Evolutionary conservation across 441 rosid genomes (phyloP).

Genomic region (Daphne laureola): DNA sequence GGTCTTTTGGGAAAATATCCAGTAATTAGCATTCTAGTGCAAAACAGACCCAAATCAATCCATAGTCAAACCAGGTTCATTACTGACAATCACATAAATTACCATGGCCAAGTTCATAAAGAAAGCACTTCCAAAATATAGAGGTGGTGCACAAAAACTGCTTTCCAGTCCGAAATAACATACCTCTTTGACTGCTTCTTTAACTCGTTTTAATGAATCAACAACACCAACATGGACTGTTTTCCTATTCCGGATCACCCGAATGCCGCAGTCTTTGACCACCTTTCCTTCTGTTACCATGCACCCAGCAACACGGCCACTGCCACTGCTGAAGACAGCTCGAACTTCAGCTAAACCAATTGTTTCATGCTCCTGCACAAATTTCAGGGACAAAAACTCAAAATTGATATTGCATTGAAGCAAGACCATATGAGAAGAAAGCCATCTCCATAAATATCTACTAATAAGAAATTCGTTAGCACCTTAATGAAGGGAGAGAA

Average conservation of each 20-base stretch:
- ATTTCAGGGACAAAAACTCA: conserved; percentile 15
- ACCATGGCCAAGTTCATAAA: background rate
- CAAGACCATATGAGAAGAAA: too few species aligned
- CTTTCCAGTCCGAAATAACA: background rate
- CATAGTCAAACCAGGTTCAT: too few species aligned
- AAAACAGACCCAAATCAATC: too few species aligned
- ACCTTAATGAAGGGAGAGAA: too few species aligned
- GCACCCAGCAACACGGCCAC: conserved; percentile 98
- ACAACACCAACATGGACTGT: conserved; percentile 59
- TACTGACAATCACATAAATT: too few species aligned
- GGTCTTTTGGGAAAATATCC: too few species aligned
- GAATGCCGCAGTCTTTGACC: conserved; percentile 79
- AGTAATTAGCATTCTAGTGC: too few species aligned
- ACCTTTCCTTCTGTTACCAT: conserved; percentile 92
- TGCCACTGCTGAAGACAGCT: conserved; percentile 91
- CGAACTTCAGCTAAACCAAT: conserved; percentile 90
- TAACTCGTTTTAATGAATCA: conserved; percentile 83
- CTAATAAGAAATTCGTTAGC: too few species aligned
- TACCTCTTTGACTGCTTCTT: conserved; percentile 96
- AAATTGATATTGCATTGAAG: too few species aligned
- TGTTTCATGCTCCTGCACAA: conserved; percentile 64
- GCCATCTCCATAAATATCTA: too few species aligned
- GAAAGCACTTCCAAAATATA: conserved; percentile 3
- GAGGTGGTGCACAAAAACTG: background rate
- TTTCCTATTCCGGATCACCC: conserved; percentile 62